phyloP scores from a whole-genome alignment of 176 grass and related monocot genomes.

The Alopecurus myosuroides region DNA sequence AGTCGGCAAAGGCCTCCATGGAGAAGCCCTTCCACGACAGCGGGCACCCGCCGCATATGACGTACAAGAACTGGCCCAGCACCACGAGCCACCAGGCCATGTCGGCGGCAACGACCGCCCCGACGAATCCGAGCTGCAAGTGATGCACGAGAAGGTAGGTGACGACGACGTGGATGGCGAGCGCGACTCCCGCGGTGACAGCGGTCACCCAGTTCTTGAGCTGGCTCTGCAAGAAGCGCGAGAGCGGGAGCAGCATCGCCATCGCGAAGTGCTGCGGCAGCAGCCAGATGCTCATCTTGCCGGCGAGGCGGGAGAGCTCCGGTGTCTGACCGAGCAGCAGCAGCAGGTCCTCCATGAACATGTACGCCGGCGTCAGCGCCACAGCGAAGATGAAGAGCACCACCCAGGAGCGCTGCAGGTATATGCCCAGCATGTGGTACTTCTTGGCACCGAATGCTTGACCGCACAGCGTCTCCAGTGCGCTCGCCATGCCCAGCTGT shows the following conservation, averaged over 20 bases:
- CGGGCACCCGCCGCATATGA: slow-evolving; percentile 39
- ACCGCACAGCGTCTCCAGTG: slow-evolving; percentile 61
- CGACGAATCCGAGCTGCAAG: slow-evolving; percentile 6
- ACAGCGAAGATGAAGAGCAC: slow-evolving; percentile 38
- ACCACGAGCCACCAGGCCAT: slow-evolving; percentile 52
- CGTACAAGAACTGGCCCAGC: slow-evolving; percentile 27
- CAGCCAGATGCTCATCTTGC: slow-evolving; percentile 45
- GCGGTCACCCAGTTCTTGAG: slow-evolving; percentile 56
- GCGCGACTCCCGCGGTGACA: background rate
- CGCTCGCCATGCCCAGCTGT: slow-evolving; percentile 70
- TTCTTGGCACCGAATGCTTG: slow-evolving; percentile 54
- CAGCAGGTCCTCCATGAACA: slow-evolving; percentile 42
- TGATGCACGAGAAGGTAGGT: slow-evolving; percentile 39
- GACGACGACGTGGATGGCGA: slow-evolving; percentile 32
- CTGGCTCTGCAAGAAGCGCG: slow-evolving; percentile 59
- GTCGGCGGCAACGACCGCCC: slow-evolving; percentile 18
- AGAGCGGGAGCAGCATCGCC: slow-evolving; percentile 53
- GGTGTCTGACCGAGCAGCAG: slow-evolving; percentile 43
- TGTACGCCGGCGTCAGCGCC: slow-evolving; percentile 40
- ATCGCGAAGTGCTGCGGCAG: slow-evolving; percentile 54
- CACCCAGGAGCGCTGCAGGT: slow-evolving; percentile 56
- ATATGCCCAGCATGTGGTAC: slow-evolving; percentile 61
- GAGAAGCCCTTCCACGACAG: slow-evolving; percentile 52
- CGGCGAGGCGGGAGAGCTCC: slow-evolving; percentile 33
- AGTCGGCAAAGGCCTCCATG: slow-evolving; percentile 49